phyloP scores from a whole-genome alignment of 2,329 filamentous ascomycete species.

The Xylaria sp. region DNA sequence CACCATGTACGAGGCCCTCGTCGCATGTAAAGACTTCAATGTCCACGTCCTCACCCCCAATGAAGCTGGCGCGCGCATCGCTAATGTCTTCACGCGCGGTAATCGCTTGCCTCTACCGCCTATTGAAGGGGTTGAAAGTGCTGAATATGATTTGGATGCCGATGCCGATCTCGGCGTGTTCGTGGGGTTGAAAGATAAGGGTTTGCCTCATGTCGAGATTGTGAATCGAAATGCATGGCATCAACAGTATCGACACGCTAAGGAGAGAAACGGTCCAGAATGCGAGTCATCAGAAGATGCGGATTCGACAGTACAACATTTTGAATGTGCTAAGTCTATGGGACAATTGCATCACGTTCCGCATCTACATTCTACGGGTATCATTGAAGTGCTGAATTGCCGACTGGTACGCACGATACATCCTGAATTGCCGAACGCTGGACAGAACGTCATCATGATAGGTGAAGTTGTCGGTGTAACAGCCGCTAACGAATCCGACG shows the following conservation, averaged over 20 bases:
- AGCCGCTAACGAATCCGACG: background rate
- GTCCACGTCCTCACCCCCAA: conserved; percentile 60
- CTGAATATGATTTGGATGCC: conserved; percentile 8
- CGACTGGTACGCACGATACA: conserved; percentile 22
- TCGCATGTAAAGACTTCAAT: conserved; percentile 54
- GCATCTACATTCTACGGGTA: conserved; percentile 3
- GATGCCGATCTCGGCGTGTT: conserved; percentile 28
- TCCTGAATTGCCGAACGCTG: conserved; percentile 15
- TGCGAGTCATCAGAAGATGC: background rate
- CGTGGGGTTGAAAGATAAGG: conserved; percentile 13
- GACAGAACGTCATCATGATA: conserved; percentile 26
- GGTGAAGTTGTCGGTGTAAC: conserved; percentile 22
- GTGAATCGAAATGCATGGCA: conserved; percentile 24
- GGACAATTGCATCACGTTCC: conserved; percentile 24
- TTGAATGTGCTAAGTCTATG: background rate
- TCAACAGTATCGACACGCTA: conserved; percentile 20
- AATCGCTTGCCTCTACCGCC: conserved; percentile 41
- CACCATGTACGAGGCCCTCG: conserved; percentile 59
- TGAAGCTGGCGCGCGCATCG: conserved; percentile 53
- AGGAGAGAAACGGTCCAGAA: background rate
- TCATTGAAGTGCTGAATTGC: conserved; percentile 23
- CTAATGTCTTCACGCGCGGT: conserved; percentile 58
- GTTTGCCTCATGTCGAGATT: conserved; percentile 16
- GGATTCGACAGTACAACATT: background rate
- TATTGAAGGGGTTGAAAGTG: background rate